Evolutionary conservation across 345 rosid species (phyloP).

Genomic region (Salix suchowensis): DNA sequence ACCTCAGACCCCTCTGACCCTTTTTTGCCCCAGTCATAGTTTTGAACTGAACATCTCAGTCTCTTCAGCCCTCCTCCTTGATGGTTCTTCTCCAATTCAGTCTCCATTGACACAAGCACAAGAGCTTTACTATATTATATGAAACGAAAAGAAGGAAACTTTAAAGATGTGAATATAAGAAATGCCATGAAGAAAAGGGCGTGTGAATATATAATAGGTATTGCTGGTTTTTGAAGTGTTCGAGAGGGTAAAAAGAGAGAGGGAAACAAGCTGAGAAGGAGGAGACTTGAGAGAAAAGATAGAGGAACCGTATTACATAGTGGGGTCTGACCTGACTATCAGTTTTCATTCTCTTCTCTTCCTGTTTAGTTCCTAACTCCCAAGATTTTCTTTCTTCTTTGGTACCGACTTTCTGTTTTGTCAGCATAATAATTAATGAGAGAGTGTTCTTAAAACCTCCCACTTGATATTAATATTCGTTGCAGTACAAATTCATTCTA

Average conservation of each 20-base stretch:
- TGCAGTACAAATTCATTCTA: too few relatives aligned
- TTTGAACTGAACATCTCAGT: constrained; percentile 68
- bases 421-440: not conserved
- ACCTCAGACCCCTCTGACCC: constrained; percentile 62
- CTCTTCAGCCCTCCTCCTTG: constrained; percentile 23
- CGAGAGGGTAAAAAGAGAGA: constrained; percentile 28
- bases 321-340: constrained; percentile 15
- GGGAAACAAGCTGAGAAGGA: constrained; percentile 25
- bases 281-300: constrained; percentile 4
- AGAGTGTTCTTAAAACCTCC: too few relatives aligned
- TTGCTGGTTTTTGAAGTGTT: constrained; percentile 40
- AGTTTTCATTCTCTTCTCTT: not conserved
- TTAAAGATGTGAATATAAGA: not conserved
- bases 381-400: not conserved
- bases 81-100: not conserved
- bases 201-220: not conserved
- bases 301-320: not conserved
- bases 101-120: constrained; percentile 15
- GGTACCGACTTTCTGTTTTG: not conserved
- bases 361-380: not conserved
- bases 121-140: not conserved
- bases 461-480: too few relatives aligned
- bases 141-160: not conserved
- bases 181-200: not conserved
- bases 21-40: constrained; percentile 77